Evolutionary conservation across 345 rosid species (phyloP).

Genomic region (Mallotus nudiflorus): DNA sequence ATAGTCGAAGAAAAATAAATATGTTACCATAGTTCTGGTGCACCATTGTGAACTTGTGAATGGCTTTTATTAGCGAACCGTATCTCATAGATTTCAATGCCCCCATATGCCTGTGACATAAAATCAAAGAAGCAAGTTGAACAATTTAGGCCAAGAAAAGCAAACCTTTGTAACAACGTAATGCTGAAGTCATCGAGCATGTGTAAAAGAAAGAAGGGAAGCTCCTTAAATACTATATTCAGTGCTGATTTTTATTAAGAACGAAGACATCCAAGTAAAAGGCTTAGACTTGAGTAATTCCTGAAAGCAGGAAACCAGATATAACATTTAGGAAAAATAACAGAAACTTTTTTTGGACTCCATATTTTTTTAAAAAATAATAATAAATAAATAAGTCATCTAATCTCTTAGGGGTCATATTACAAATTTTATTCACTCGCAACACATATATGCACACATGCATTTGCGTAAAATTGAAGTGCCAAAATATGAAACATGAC

Average conservation of each 20-base stretch:
- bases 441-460: not conserved
- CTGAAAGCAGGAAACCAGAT: not conserved
- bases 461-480: not conserved
- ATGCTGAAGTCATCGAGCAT: not conserved
- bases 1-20: not conserved
- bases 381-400: not conserved
- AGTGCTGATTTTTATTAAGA: not conserved
- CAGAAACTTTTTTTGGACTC: not conserved
- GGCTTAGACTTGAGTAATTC: not conserved
- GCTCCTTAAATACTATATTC: not conserved
- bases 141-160: slow-evolving; percentile 4
- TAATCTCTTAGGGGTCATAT: not conserved
- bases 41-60: slow-evolving; percentile 72
- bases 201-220: not conserved
- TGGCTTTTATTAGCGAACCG: slow-evolving; percentile 70
- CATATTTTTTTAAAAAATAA: not conserved
- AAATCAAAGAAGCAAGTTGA: not conserved
- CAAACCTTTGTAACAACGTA: not conserved
- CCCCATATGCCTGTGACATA: slow-evolving; percentile 75
- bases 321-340: not conserved
- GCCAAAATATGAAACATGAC: not conserved
- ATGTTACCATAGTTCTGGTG: slow-evolving; percentile 80
- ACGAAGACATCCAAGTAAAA: not conserved
- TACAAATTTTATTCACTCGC: not conserved
- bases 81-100: slow-evolving; percentile 61